Percentiles rank a stretch among this genome's conserved stretches.
These are phyloP conservation scores for Goffeauzyma gilvescens DNA, from an alignment of 768 basidiomycete species.

Conservation along the genomic window DNA sequence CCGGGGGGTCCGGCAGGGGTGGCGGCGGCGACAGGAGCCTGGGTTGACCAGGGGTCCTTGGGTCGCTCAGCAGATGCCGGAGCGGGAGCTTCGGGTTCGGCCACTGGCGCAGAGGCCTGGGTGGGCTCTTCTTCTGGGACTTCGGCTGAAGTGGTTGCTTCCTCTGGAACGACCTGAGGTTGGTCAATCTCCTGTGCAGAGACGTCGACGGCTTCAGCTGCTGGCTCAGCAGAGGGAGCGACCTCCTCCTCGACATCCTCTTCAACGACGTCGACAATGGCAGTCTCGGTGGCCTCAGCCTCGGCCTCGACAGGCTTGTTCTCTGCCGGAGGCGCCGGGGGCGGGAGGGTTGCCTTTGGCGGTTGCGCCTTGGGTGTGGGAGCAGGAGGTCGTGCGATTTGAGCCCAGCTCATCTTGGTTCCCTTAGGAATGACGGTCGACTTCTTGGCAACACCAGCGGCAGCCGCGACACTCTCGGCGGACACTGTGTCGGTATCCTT, in stretches of 20 bases:
- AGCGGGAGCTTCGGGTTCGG: slow-evolving; percentile 10
- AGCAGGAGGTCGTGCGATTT: slow-evolving; percentile 32
- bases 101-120: slow-evolving; percentile 12
- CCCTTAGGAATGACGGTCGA: slow-evolving; percentile 15
- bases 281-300: no score
- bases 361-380: slow-evolving; percentile 12
- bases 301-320: slow-evolving; percentile 18
- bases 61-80: slow-evolving; percentile 19
- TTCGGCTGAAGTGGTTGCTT: neutral
- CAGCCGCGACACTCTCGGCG: slow-evolving; percentile 8
- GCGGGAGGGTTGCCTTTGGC: slow-evolving; percentile 20
- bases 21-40: neutral
- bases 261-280: neutral
- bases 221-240: neutral
- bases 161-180: slow-evolving; percentile 4
- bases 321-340: slow-evolving; percentile 18
- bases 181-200: slow-evolving; percentile 9
- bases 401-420: slow-evolving; percentile 33
- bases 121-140: neutral
- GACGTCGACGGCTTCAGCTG: slow-evolving; percentile 3
- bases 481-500: no score
- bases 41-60: slow-evolving; percentile 9
- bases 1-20: slow-evolving; percentile 32
- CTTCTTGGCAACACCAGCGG: slow-evolving; percentile 17
- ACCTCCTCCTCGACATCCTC: neutral